Base-by-base conservation (phyloP, 1,284 basidiomycete species). In the Lentinula novae-zelandiae region DNA sequence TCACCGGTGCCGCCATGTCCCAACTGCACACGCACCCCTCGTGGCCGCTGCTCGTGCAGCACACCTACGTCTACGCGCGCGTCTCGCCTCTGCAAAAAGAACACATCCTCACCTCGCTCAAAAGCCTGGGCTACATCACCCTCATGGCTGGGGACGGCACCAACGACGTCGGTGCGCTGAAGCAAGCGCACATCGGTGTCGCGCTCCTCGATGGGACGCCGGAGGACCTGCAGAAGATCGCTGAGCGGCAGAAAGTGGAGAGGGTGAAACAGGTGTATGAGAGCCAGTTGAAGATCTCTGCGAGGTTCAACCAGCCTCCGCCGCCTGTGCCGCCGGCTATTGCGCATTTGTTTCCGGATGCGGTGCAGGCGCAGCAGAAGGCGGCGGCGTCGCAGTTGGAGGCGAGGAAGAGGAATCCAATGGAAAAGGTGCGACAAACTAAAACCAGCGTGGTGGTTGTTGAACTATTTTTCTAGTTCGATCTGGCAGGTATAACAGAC, bases 71-170 rank as follows among this genome's bases (percentile, higher is more conserved):
- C 58, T 98, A 98, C 68, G 95, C 95, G 22, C 93, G 95, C 57
- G 95, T 97, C 20, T 96, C 95, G n/a, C 95, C 95, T 1, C 76
- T 85, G 0, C 96, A 98, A 73, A 98, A 98, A 76, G 95, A 98
- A 73, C 85, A 85, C 72, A 96, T 98, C 73, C 83, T 98, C 53
- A 92, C 93, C 0, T 90, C 91, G 2, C 80, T 98, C 60, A 93
- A 95, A 72, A 82, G 82, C 12, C 84, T 96, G 31, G 95, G 95
- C 31, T 98, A 93, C 73, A 82, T 84, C 6, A 98, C 95, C 0
- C 81, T 98, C 59, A 98, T 98, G 95, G 95, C 95, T 10, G 95
- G 95, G 62, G 96, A 98, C 71, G 96, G 96, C 42, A 98, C 95
- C 15, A 98, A 98, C 73, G 95, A 98, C 67, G 95, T 98, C 53